These are phyloP conservation scores for Paraconiothyrium sp. DNA, from an alignment of 2,329 filamentous ascomycete species.

Conservation along the genomic window DNA sequence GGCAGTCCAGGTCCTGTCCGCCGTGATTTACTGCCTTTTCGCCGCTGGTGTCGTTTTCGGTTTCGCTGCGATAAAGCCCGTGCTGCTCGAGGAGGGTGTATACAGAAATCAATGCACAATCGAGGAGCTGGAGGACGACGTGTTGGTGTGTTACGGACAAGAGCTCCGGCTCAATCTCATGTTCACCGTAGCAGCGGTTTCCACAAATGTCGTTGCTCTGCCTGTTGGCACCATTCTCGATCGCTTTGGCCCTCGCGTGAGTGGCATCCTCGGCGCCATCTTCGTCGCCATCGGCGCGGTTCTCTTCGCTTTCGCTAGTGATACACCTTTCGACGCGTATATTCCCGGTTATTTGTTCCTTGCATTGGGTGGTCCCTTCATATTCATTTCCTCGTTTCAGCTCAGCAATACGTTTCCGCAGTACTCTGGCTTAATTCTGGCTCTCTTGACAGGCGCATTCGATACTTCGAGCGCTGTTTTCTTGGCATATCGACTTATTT, in stretches of 20 bases:
- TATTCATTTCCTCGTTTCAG: conserved; percentile 62
- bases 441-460: conserved; percentile 61
- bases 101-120: conserved; percentile 49
- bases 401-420: conserved; percentile 62
- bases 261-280: conserved; percentile 74
- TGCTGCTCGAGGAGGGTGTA: conserved; percentile 48
- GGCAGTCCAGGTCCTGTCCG: conserved; percentile 73
- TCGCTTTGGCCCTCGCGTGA: conserved; percentile 79
- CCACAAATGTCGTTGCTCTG: conserved; percentile 85
- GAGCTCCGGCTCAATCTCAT: conserved; percentile 76
- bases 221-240: conserved; percentile 88
- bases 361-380: conserved; percentile 60
- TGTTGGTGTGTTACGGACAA: conserved; percentile 50
- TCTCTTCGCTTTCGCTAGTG: conserved; percentile 73
- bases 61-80: conserved; percentile 54
- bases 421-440: conserved; percentile 59
- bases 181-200: conserved; percentile 90
- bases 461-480: conserved; percentile 61
- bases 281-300: conserved; percentile 76
- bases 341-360: conserved; percentile 61
- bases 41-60: conserved; percentile 67
- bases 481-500: conserved; percentile 58
- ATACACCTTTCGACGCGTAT: conserved; percentile 74
- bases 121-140: conserved; percentile 46
- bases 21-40: conserved; percentile 77